Evolutionary conservation across 2,329 filamentous ascomycete genomes (phyloP), one percentile per base, ranked within the genome.

Genomic region (Cladosporium sp.): DNA sequence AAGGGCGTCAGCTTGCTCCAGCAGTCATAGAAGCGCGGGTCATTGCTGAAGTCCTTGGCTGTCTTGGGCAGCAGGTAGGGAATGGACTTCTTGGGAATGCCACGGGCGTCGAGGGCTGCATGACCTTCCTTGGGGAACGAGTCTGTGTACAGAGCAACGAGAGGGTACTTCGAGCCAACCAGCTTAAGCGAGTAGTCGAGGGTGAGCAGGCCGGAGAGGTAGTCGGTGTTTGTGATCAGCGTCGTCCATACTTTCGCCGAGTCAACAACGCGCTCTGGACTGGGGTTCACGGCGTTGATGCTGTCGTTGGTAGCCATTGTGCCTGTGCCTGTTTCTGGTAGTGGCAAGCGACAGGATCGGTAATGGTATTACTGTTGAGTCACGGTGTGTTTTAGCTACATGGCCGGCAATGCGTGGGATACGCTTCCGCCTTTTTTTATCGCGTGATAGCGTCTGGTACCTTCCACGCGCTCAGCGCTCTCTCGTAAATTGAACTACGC

Each of bases 1-100:
- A 96, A 97, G 6, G 90, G 88, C 18, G 89, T 86, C 31, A 97
- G 86, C 80, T 96, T 97, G 78, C 85, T 91, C 92, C 92, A 97
- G 83, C 90, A 93, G 78, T 96, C 91, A 79, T 92, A 89, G 83
- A 96, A 96, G 71, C 93, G 89, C 59, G 89, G 88, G 78, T 96
- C 92, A 67, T 90, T 86, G 72, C 82, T 85, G 81, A 88, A 96
- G 79, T 91, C 88, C 67, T 88, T 88, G 60, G 81, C 76, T 37
- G 83, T 78, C 2, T 84, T 84, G 1, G 92, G 91, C 12, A 91
- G 81, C 46, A 97, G 84, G 77, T 91, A 91, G 58, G 88, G 85
- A 72, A 96, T 88, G 72, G 83, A 85, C 78, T 90, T 87, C 66
- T 86, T 85, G 31, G 87, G 82, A 70, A 96, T 93, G 61, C 84